Base-by-base conservation (phyloP, 208 protist genomes). In the Giardia duodenalis region DNA sequence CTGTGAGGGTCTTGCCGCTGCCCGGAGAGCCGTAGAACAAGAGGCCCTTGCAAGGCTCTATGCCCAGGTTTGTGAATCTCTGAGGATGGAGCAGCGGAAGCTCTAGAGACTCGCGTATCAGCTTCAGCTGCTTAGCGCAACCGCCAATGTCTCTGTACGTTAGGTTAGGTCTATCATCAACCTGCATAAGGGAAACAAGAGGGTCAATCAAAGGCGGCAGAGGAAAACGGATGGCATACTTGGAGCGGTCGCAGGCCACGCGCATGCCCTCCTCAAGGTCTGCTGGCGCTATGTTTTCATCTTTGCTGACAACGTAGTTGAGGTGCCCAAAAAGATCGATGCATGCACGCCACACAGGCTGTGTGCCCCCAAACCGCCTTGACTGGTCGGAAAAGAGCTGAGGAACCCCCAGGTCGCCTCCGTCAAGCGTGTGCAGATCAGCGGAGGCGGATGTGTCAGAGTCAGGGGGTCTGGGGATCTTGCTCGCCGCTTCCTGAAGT, bases 231-330 rank as follows among this genome's bases (percentile, higher is more conserved):
- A 99, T 99, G 94, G 98, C 96, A 94, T 99, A 99, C 93, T 99
- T 99, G 92, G 94, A 2, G 46, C 92, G 44, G n/a, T 93, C 90
- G 30, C 93, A 96, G 93, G 98, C 98, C 39, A 99, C 98, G 89
- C 99, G 97, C 98, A 99, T 99, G 67, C 97, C 98, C 95, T 99
- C 98, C 95, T 99, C 98, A 93, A 99, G 99, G 94, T 99, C 98
- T 46, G 98, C 98, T 44, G 98, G 98, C 0, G 98, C 96, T 2
- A 99, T 97, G 47, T 97, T 96, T 88, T 99, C 97, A 76, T 97
- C 97, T 1, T 99, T 96, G n/a, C 96, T 98, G 45, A 99, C 98
- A 0, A 99, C 98, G 96, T 99, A 99, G 96, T 99, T 99, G 39
- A 97, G 98, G 88, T 97, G 96, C 92, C 99, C 97, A 93, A 96